A percentile compares a stretch with the other conserved stretches of the same genome.
Conservation (phyloP, 176 grass and related monocot genomes). For the Bromus sterilis region DNA sequence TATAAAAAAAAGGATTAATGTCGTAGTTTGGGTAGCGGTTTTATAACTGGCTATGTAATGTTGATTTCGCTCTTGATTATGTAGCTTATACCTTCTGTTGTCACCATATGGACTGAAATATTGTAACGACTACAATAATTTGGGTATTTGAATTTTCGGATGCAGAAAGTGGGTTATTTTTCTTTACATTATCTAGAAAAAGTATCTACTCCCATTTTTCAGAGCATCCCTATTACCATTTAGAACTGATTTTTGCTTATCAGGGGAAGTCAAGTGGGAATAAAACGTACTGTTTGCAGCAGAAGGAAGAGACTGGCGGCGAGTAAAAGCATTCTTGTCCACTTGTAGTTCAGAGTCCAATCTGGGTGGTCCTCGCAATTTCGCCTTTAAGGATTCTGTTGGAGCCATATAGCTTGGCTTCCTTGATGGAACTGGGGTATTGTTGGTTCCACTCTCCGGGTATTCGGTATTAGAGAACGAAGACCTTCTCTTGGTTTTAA, state of each 20-base stretch:
- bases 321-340: constrained; percentile 50
- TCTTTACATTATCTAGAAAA: not conserved
- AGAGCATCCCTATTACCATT: constrained; percentile 22
- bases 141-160: not conserved
- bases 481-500: constrained; percentile 74
- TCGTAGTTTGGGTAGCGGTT: not conserved
- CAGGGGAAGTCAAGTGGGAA: not conserved
- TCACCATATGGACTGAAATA: not conserved
- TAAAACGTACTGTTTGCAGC: constrained; percentile 51
- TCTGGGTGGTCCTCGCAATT: constrained; percentile 58
- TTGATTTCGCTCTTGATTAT: not conserved
- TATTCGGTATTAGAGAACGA: constrained; percentile 75
- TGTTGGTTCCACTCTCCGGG: constrained; percentile 37
- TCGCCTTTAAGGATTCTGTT: constrained; percentile 71
- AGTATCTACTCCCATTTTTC: constrained; percentile 27
- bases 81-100: not conserved
- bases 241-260: constrained; percentile 16
- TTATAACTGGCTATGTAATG: not conserved
- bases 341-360: constrained; percentile 47
- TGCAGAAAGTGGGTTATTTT: not conserved
- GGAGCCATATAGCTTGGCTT: constrained; percentile 90
- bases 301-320: constrained; percentile 77
- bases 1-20: no score
- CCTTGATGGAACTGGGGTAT: constrained; percentile 41
- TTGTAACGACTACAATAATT: not conserved